Percentiles rank a stretch among this genome's conserved stretches.
These are phyloP conservation scores for Carex cristatella DNA, from an alignment of 176 grass and related monocot species.

Conservation along the genomic window DNA sequence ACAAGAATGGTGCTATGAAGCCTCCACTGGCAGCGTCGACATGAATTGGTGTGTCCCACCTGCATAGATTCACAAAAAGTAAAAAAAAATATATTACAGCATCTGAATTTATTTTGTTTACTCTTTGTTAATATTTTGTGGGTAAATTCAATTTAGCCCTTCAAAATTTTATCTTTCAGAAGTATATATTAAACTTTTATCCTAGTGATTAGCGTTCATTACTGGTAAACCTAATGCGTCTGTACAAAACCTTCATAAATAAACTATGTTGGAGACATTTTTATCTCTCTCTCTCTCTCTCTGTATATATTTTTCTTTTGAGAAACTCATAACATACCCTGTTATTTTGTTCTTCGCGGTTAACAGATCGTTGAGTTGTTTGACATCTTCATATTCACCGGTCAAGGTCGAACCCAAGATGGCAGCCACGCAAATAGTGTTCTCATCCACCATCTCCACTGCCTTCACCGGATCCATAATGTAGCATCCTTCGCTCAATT, in stretches of 20 bases:
- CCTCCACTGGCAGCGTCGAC: constrained; percentile 86
- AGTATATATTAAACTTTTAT: too few species aligned
- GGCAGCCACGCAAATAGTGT: constrained; percentile 93
- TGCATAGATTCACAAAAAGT: background rate
- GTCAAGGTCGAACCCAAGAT: constrained; percentile 85
- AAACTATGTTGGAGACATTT: too few species aligned
- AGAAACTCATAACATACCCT: constrained; percentile 27
- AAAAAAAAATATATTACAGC: background rate
- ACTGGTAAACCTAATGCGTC: too few species aligned
- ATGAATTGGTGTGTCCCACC: constrained; percentile 79
- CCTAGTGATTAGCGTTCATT: too few species aligned
- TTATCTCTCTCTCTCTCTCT: background rate
- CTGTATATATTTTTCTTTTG: background rate
- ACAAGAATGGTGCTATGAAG: constrained; percentile 82
- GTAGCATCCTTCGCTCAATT: constrained; percentile 65
- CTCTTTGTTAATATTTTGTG: too few species aligned
- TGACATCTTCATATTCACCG: constrained; percentile 93
- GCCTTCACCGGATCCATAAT: constrained; percentile 78
- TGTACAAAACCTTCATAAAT: too few species aligned
- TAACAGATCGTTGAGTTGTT: constrained; percentile 52
- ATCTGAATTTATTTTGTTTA: background rate
- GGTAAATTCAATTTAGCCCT: background rate
- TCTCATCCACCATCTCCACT: constrained; percentile 74
- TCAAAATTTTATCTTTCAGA: background rate
- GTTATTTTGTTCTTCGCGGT: constrained; percentile 50